Percentiles rank a stretch among this genome's conserved stretches.
Evolutionary conservation across 2,329 filamentous ascomycete species (phyloP).

Genomic region (Didymella segeticola): DNA sequence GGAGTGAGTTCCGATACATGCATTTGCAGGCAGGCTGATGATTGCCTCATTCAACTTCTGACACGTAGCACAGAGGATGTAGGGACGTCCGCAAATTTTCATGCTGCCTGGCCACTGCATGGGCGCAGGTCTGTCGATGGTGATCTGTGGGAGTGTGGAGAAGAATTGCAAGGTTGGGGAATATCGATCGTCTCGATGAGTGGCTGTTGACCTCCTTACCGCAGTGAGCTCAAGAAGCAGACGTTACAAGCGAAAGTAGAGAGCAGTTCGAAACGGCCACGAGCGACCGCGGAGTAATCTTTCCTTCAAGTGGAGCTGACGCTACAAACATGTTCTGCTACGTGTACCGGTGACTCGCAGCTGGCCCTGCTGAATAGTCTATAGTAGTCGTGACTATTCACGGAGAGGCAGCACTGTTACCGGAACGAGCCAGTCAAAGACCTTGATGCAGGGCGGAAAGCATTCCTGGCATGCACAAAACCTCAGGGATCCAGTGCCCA

Average conservation of each 20-base stretch:
- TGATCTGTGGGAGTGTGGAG: not conserved
- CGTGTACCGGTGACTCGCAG: not conserved
- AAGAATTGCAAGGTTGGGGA: not conserved
- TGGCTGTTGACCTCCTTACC: not conserved
- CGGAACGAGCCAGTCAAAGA: constrained; percentile 12
- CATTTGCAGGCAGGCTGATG: constrained; percentile 1
- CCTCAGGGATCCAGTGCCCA: constrained; percentile 2
- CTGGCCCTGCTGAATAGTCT: not conserved
- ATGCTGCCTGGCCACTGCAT: constrained; percentile 11
- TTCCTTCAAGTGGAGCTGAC: not conserved
- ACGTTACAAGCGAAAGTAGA: not conserved
- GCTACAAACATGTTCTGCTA: not conserved
- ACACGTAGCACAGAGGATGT: constrained; percentile 18
- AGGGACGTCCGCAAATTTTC: constrained; percentile 16
- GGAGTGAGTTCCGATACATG: constrained; percentile 6
- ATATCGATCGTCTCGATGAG: not conserved
- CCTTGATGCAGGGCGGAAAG: not conserved
- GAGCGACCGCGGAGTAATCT: not conserved
- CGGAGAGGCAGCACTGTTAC: constrained; percentile 9
- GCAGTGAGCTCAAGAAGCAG: not conserved
- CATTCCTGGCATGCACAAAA: constrained; percentile 9
- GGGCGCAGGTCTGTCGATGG: not conserved
- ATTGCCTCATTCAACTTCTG: constrained; percentile 6
- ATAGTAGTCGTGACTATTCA: not conserved
- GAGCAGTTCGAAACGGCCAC: not conserved